A percentile compares a stretch with the other conserved stretches of the same genome.
Evolutionary conservation across 441 rosid species (phyloP).

Genomic region (Raphanus hybrid): DNA sequence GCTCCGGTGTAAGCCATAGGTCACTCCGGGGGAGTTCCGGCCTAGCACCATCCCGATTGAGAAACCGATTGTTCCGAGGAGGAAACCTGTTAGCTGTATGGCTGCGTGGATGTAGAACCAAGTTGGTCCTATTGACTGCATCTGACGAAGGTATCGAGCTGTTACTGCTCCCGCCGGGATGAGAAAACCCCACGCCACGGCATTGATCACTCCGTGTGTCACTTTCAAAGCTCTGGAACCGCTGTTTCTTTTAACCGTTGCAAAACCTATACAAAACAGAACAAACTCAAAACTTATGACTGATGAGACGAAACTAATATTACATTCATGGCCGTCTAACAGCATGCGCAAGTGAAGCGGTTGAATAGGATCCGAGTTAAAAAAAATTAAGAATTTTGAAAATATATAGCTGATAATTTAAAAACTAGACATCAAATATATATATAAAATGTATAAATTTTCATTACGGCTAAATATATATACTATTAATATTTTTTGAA

Average conservation of each 20-base stretch:
- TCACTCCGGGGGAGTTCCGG: conserved; percentile 62
- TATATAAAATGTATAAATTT: no score
- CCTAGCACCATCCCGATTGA: conserved; percentile 78
- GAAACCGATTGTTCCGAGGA: conserved; percentile 75
- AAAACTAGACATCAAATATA: no score
- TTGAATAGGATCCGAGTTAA: no score
- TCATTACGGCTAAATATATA: no score
- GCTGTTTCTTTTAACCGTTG: conserved; percentile 47
- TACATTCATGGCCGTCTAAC: no score
- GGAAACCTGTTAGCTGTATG: conserved; percentile 60
- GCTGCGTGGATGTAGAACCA: conserved; percentile 91
- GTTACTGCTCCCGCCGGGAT: conserved; percentile 73
- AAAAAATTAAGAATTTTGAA: no score
- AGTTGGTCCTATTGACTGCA: conserved; percentile 70
- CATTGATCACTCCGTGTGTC: conserved; percentile 66
- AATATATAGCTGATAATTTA: no score
- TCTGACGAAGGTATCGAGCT: conserved; percentile 78
- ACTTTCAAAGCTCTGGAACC: conserved; percentile 50
- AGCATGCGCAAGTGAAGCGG: no score
- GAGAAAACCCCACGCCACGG: conserved; percentile 77
- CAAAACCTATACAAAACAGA: conserved; percentile 27
- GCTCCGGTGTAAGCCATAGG: conserved; percentile 72
- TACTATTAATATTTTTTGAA: no score
- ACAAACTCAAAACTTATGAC: background rate
- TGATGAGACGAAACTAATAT: no score